Conservation (phyloP, 306 rosid species). For the Vachellia collinsii region DNA sequence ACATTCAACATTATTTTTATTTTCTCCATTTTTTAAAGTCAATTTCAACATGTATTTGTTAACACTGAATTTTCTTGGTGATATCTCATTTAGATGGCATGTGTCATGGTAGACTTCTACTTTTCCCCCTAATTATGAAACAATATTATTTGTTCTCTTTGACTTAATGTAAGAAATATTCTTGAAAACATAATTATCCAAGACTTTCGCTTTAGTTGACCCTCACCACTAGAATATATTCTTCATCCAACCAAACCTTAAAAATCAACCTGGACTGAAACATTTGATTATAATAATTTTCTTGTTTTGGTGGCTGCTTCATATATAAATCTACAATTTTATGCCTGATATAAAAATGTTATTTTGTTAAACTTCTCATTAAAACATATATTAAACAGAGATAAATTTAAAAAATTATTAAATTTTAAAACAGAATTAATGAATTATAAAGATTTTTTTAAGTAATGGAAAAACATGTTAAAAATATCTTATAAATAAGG, state of each 20-base stretch:
- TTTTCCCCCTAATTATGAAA: too few species aligned
- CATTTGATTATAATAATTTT: neutral
- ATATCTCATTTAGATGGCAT: neutral
- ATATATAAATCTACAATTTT: neutral
- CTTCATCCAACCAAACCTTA: neutral
- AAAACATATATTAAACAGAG: too few species aligned
- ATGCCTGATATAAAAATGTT: too few species aligned
- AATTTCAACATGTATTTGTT: too few species aligned
- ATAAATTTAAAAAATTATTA: too few species aligned
- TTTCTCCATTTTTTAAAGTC: too few species aligned
- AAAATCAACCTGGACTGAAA: neutral
- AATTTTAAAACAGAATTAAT: too few species aligned
- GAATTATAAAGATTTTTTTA: neutral
- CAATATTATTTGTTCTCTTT: neutral
- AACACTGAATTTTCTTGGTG: neutral
- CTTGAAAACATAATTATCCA: neutral
- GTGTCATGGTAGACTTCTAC: too few species aligned
- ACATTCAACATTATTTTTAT: too few species aligned
- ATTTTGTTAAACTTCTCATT: too few species aligned
- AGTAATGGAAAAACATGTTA: too few species aligned
- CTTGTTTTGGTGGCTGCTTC: neutral
- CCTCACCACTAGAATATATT: neutral
- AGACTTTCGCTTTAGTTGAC: neutral
- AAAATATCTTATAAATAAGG: too few species aligned
- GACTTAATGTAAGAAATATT: neutral